Conservation (phyloP, 2,329 filamentous ascomycete species). For the Verticillium isaacii region DNA sequence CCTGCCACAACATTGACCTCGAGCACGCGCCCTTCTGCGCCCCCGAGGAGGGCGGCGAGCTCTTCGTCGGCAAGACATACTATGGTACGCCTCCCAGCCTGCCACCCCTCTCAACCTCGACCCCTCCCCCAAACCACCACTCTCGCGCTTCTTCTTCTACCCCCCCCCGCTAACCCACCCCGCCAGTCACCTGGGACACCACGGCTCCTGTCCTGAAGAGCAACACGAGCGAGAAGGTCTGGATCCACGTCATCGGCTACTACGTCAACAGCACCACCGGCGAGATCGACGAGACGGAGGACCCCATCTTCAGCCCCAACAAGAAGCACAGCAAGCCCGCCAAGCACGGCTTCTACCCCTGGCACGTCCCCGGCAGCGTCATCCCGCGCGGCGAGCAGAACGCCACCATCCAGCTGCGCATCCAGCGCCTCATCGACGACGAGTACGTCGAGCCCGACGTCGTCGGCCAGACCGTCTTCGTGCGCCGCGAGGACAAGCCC, state of each 20-base stretch:
- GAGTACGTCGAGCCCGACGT: constrained; percentile 28
- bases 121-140: too few species aligned
- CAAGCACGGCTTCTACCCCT: constrained; percentile 25
- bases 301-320: constrained; percentile 9
- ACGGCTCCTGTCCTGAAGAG: constrained; percentile 38
- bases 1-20: constrained; percentile 44
- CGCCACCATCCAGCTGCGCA: constrained; percentile 19
- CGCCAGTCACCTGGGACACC: constrained; percentile 52
- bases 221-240: constrained; percentile 28
- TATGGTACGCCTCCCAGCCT: constrained; percentile 35
- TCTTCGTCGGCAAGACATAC: constrained; percentile 43
- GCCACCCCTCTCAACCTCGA: neutral
- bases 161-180: constrained; percentile 1
- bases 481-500: constrained; percentile 30
- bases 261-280: constrained; percentile 33
- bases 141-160: neutral
- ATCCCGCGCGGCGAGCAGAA: constrained; percentile 17
- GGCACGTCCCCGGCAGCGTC: constrained; percentile 20
- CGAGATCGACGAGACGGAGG: constrained; percentile 7
- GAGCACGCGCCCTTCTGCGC: constrained; percentile 46
- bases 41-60: constrained; percentile 35
- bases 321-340: constrained; percentile 8
- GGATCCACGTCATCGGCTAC: constrained; percentile 23
- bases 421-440: constrained; percentile 26
- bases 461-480: constrained; percentile 35